Evolutionary conservation across 495 filamentous ascomycete genomes (phyloP).

Genomic region (Podospora fimiseda): DNA sequence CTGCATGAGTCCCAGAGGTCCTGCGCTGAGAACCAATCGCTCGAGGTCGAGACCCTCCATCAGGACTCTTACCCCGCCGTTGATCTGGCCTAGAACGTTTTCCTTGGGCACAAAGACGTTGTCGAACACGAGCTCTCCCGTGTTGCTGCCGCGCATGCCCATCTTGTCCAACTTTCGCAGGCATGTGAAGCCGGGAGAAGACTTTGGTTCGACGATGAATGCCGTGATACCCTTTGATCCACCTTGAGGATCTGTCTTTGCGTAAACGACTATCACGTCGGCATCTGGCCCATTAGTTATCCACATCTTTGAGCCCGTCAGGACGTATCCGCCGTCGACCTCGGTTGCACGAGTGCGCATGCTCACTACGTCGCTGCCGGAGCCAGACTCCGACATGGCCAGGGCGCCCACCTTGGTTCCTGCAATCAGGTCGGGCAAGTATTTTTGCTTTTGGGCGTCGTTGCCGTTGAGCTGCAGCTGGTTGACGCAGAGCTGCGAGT

Average conservation of each 20-base stretch:
- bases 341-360: slow-evolving; percentile 82
- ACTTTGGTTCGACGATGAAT: slow-evolving; percentile 70
- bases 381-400: slow-evolving; percentile 90
- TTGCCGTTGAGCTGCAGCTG: slow-evolving; percentile 91
- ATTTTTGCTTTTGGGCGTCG: slow-evolving; percentile 66
- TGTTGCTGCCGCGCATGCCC: slow-evolving; percentile 95
- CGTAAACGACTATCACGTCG: slow-evolving; percentile 84
- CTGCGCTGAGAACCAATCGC: slow-evolving; percentile 84
- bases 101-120: slow-evolving; percentile 81
- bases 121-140: slow-evolving; percentile 89
- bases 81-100: slow-evolving; percentile 72
- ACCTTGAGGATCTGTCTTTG: slow-evolving; percentile 77
- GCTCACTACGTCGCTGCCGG: slow-evolving; percentile 88
- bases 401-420: slow-evolving; percentile 82
- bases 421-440: slow-evolving; percentile 73
- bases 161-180: slow-evolving; percentile 94
- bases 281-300: slow-evolving; percentile 98
- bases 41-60: slow-evolving; percentile 97
- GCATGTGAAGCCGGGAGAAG: slow-evolving; percentile 69
- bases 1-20: slow-evolving; percentile 93
- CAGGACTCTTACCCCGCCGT: slow-evolving; percentile 79
- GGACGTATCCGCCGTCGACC: slow-evolving; percentile 76
- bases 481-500: slow-evolving; percentile 95
- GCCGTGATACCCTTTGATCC: slow-evolving; percentile 92
- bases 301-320: slow-evolving; percentile 98